Conservation (phyloP, 1,139 yeast genomes). For the Yamadazyma dendronema region DNA sequence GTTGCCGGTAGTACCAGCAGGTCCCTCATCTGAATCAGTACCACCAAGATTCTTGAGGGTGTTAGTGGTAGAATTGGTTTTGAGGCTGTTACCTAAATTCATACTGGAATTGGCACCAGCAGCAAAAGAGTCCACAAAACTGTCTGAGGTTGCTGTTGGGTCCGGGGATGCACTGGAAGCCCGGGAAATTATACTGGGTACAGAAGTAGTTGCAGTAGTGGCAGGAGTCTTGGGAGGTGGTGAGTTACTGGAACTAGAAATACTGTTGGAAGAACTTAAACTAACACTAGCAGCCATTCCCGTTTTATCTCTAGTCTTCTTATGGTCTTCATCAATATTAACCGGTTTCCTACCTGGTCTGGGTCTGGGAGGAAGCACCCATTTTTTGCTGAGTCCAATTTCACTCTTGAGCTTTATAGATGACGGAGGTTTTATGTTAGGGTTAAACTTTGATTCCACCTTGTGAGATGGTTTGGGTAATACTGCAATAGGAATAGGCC, state of each 20-base stretch:
- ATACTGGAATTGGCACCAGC: too few relatives aligned
- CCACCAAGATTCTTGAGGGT: not conserved
- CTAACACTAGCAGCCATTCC: constrained; percentile 3
- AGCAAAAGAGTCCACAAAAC: too few relatives aligned
- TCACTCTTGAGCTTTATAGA: constrained; percentile 11
- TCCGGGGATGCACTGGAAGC: too few relatives aligned
- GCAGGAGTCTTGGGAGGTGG: not conserved
- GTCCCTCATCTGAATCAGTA: not conserved
- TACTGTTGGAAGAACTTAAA: not conserved
- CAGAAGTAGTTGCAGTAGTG: too few relatives aligned
- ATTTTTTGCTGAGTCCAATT: constrained; percentile 39
- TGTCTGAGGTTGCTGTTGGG: too few relatives aligned
- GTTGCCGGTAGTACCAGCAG: not conserved
- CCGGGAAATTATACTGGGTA: too few relatives aligned
- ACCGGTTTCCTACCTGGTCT: constrained; percentile 57
- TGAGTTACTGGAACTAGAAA: not conserved
- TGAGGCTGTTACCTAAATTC: too few relatives aligned
- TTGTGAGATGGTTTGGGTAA: constrained; percentile 23
- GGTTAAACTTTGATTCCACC: constrained; percentile 13
- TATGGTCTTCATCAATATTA: constrained; percentile 15
- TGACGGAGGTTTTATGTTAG: constrained; percentile 11
- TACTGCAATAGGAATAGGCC: constrained; percentile 23
- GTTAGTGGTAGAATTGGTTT: too few relatives aligned
- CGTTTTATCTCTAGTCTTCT: constrained; percentile 8
- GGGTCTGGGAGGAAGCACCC: constrained; percentile 68